Base-by-base conservation (phyloP, 495 filamentous ascomycete genomes). In the Cladorrhinum samala region DNA sequence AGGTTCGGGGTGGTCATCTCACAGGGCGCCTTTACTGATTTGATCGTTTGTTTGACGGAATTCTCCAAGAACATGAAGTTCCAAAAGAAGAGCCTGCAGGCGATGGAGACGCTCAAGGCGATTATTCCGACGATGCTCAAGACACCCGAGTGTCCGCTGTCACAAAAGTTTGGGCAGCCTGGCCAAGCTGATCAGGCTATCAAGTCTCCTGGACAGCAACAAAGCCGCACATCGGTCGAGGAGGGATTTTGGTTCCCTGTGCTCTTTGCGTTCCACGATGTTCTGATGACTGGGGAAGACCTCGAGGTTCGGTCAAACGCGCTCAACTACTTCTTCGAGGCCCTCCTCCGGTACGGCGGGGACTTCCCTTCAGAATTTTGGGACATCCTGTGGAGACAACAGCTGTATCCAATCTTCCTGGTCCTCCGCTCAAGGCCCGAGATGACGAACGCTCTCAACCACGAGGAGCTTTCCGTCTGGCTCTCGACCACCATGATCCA, bases 401-500 rank as follows among this genome's bases (percentile, higher is more conserved):
- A 97, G 27, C 83, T 99, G 1, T 96, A 93, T 55, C 93, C 93
- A 0, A 99, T 97, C 58, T 99, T 99, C 72, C 92, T 97, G 78
- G 93, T 99, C 0, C 73, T 99, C 16, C 91, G 93, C 57, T 95
- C 91, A 8, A 88, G 91, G 55, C 93, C 91, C 0, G 93, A 99
- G 68, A 95, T 96, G 88, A 82, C 83, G 46, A 95, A 96, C 61
- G 88, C 89, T 16, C 79, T 89, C 2, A 96, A 89, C 54, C 91
- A 95, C 57, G 93, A 99, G 65, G 91, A 96, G 59, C 77, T 96
- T 17, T 96, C 92, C 1, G 93, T 99, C n/a, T 99, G 93, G 93
- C 78, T 99, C 30, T 96, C 91, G 11, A 99, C 93, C 0, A 99
- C 93, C 17, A 97, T 99, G 91, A 99, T 99, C 42, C 93, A 99